These are phyloP conservation scores for Fraxinus sp. DNA, from an alignment of 305 asterid genomes.

Conservation along the genomic window DNA sequence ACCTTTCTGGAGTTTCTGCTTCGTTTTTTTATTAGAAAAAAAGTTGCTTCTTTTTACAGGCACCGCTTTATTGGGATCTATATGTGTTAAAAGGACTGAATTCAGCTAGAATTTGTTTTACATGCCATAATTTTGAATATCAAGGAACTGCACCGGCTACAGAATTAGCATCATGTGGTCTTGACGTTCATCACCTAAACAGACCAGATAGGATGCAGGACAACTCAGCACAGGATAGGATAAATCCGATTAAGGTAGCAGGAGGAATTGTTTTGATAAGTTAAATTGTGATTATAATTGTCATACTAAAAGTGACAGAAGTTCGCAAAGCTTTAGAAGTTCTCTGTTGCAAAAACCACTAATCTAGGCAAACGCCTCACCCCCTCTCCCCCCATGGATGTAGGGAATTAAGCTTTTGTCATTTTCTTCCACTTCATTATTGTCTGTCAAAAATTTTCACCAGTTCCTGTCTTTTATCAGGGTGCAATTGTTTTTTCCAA, in stretches of 20 bases:
- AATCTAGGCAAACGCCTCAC: neutral
- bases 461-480: slow-evolving; percentile 46
- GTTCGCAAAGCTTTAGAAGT: neutral
- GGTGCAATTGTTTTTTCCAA: slow-evolving; percentile 97
- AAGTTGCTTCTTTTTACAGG: slow-evolving; percentile 45
- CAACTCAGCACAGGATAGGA: slow-evolving; percentile 66
- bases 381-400: neutral
- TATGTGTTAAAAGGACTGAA: slow-evolving; percentile 81
- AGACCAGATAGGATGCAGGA: slow-evolving; percentile 99
- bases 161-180: slow-evolving; percentile 91
- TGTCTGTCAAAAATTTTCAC: slow-evolving; percentile 2
- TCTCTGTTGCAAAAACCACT: neutral
- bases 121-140: slow-evolving; percentile 99
- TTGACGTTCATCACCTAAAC: slow-evolving; percentile 75
- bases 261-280: neutral
- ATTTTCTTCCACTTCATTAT: slow-evolving; percentile 22
- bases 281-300: neutral
- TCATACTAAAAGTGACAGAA: neutral
- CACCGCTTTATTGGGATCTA: slow-evolving; percentile 97
- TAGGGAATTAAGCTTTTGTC: neutral
- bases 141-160: slow-evolving; percentile 90
- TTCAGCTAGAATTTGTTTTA: slow-evolving; percentile 94
- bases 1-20: slow-evolving; percentile 19
- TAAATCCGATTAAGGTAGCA: slow-evolving; percentile 86
- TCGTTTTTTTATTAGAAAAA: neutral